Conservation (phyloP, 768 basidiomycete genomes). For the Calocybe cyanea region DNA sequence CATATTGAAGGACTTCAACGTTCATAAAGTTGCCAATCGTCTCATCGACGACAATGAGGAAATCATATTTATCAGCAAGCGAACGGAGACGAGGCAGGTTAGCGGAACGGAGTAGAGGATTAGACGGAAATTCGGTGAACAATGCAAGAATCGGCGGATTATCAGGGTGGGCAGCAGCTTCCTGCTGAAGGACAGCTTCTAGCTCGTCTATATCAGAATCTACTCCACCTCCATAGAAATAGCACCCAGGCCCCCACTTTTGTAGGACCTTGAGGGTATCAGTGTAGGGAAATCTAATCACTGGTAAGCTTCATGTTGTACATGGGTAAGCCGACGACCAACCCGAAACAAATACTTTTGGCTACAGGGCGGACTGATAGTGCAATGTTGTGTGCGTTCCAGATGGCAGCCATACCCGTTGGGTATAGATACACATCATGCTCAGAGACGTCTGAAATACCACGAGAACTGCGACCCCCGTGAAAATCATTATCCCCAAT, state of each 20-base stretch:
- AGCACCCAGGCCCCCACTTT: slow-evolving; percentile 94
- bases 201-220: slow-evolving; percentile 74
- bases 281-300: slow-evolving; percentile 82
- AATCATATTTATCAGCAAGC: slow-evolving; percentile 85
- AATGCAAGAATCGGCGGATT: slow-evolving; percentile 70
- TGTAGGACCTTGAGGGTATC: slow-evolving; percentile 92
- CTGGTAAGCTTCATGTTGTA: neutral
- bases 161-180: slow-evolving; percentile 32
- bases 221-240: slow-evolving; percentile 82
- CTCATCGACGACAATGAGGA: slow-evolving; percentile 88
- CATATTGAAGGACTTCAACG: slow-evolving; percentile 81
- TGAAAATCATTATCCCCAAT: slow-evolving; percentile 43
- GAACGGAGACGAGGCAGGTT: slow-evolving; percentile 69
- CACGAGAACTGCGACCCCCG: slow-evolving; percentile 63
- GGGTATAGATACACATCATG: slow-evolving; percentile 87
- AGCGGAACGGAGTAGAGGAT: slow-evolving; percentile 86
- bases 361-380: slow-evolving; percentile 48
- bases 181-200: slow-evolving; percentile 54
- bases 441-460: slow-evolving; percentile 68
- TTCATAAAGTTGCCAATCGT: slow-evolving; percentile 95
- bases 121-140: slow-evolving; percentile 94
- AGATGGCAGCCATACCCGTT: slow-evolving; percentile 93
- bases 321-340: slow-evolving; percentile 20
- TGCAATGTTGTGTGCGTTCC: slow-evolving; percentile 79
- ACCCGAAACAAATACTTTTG: slow-evolving; percentile 96